Evolutionary conservation across 768 basidiomycete genomes (phyloP).

Genomic region (Clitopilus passeckerianus): DNA sequence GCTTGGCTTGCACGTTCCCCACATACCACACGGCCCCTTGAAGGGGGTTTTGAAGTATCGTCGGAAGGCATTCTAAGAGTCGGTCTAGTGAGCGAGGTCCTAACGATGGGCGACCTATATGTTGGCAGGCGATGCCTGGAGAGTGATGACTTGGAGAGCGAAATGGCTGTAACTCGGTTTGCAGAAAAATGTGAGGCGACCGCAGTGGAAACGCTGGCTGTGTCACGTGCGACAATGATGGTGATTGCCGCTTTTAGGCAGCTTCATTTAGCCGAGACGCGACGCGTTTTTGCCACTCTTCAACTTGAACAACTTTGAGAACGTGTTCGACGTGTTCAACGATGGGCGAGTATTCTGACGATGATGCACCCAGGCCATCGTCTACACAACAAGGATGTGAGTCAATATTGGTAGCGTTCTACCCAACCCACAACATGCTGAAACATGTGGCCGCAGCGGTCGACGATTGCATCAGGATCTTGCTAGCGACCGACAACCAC

Average conservation of each 20-base stretch:
- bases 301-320: not conserved
- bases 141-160: slow-evolving; percentile 7
- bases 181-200: not conserved
- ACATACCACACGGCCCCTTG: slow-evolving; percentile 41
- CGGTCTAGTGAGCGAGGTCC: slow-evolving; percentile 6
- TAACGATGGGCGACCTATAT: slow-evolving; percentile 5
- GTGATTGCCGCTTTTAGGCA: not conserved
- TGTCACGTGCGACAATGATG: not conserved
- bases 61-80: slow-evolving; percentile 18
- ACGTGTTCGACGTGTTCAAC: not conserved
- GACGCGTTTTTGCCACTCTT: slow-evolving; percentile 3
- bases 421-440: not conserved
- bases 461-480: slow-evolving; percentile 71
- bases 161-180: slow-evolving; percentile 4
- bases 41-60: slow-evolving; percentile 27
- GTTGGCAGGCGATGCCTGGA: slow-evolving; percentile 8
- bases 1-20: not conserved
- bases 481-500: slow-evolving; percentile 95
- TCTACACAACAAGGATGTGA: not conserved
- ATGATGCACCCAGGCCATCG: not conserved
- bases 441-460: slow-evolving; percentile 29
- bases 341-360: slow-evolving; percentile 19
- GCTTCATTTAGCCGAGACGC: slow-evolving; percentile 6
- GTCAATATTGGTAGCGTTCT: not conserved
- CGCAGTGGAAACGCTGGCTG: slow-evolving; percentile 1